Conservation (phyloP, 306 rosid genomes). For the Quercus robur region DNA sequence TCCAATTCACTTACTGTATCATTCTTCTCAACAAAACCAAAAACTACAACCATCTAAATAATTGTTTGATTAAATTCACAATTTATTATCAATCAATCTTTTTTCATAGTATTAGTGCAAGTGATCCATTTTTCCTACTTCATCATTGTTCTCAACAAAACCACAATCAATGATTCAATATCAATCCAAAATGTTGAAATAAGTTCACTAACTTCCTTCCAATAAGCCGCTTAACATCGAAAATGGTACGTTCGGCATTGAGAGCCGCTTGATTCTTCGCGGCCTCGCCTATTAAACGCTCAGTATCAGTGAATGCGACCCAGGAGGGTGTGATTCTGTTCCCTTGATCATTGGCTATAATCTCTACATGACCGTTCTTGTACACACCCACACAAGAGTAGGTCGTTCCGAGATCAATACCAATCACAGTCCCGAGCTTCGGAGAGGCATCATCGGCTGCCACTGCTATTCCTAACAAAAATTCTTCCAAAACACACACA, state of each 20-base stretch:
- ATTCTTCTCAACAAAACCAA: no score
- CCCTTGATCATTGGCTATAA: conserved; percentile 62
- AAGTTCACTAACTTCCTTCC: conserved; percentile 42
- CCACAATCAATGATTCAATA: no score
- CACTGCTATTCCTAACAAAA: conserved; percentile 22
- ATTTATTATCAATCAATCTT: no score
- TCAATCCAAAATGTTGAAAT: not conserved
- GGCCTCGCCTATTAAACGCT: conserved; percentile 59
- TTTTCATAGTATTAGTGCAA: no score
- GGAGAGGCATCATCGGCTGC: conserved; percentile 22
- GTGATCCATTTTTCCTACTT: no score
- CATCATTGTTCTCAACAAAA: no score
- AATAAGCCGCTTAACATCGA: conserved; percentile 51
- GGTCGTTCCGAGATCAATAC: conserved; percentile 58
- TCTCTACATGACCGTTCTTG: conserved; percentile 47
- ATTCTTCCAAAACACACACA: conserved; percentile 4
- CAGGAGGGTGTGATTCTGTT: conserved; percentile 57
- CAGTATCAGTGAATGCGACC: conserved; percentile 53
- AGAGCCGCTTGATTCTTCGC: conserved; percentile 60
- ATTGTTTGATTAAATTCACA: no score
- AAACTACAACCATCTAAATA: no score
- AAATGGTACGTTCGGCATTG: conserved; percentile 47
- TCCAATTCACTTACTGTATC: no score
- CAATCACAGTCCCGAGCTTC: conserved; percentile 39
- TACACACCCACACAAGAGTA: conserved; percentile 56